Percentiles rank a stretch among this genome's conserved stretches.
Conservation (phyloP, 225 moss, liverwort and hornwort genomes). For the Sphagnum tenellum region DNA sequence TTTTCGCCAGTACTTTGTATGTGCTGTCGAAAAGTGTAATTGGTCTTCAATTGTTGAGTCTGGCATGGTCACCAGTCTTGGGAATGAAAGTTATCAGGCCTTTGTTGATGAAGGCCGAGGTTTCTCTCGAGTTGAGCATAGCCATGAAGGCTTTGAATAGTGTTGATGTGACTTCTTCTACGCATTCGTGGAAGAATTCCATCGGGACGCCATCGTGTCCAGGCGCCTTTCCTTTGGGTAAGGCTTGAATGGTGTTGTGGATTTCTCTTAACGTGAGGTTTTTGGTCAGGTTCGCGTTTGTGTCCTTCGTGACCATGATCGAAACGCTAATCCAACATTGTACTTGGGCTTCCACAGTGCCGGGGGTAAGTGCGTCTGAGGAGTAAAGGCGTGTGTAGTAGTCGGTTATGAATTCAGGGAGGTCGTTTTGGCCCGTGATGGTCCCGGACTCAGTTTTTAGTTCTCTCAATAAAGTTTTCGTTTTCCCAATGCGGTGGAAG, state of each 20-base stretch:
- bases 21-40: not conserved
- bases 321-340: not conserved
- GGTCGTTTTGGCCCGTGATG: not conserved
- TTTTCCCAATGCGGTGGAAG: not conserved
- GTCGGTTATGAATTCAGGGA: not conserved
- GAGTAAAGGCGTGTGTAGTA: not conserved
- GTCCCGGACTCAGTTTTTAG: not conserved
- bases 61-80: not conserved
- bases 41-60: not conserved
- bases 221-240: slow-evolving; percentile 3
- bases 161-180: not conserved
- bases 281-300: not conserved
- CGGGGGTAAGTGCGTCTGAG: not conserved
- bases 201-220: slow-evolving; percentile 1
- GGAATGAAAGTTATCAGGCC: slow-evolving; percentile 1
- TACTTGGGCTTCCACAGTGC: not conserved
- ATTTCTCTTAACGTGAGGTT: not conserved
- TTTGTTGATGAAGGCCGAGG: not conserved
- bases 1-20: not conserved
- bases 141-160: not conserved
- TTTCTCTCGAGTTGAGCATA: not conserved
- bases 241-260: not conserved
- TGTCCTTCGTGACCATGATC: not conserved
- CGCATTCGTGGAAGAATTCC: slow-evolving; percentile 1
- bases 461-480: not conserved